Conservation (phyloP, 2,329 filamentous ascomycete genomes). For the Teratosphaeria gauchensis region DNA sequence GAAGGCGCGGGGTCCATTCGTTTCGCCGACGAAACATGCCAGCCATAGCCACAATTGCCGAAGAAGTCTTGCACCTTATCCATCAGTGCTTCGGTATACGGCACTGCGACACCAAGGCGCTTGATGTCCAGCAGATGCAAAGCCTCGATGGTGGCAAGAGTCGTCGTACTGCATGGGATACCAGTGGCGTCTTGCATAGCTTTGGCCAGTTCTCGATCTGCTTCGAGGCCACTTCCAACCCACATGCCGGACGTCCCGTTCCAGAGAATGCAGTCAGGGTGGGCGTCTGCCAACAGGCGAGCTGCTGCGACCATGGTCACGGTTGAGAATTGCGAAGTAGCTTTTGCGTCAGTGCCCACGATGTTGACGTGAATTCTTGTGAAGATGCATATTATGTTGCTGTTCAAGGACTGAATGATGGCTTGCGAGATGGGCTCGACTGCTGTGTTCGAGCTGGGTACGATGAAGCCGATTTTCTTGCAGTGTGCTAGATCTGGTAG, state of each 20-base stretch:
- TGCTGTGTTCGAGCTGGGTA: conserved; percentile 36
- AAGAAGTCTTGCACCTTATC: conserved; percentile 11
- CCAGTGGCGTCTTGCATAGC: conserved; percentile 9
- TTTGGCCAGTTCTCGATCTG: conserved; percentile 8
- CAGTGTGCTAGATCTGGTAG: conserved; percentile 10
- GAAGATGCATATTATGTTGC: conserved; percentile 24
- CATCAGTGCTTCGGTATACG: conserved; percentile 10
- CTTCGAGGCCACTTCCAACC: conserved; percentile 13
- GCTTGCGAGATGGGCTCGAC: conserved; percentile 34
- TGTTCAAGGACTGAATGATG: conserved; percentile 24
- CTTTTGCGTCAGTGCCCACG: conserved; percentile 27
- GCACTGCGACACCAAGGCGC: conserved; percentile 13
- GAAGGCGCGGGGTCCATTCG: conserved; percentile 7
- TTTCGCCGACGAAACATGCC: conserved; percentile 4
- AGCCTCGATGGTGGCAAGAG: conserved; percentile 13
- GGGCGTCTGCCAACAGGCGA: conserved; percentile 22
- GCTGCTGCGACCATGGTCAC: conserved; percentile 20
- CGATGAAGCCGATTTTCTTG: conserved; percentile 31
- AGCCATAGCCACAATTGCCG: conserved; percentile 5
- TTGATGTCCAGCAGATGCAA: conserved; percentile 6
- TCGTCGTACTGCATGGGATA: conserved; percentile 13
- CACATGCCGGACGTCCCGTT: conserved; percentile 24
- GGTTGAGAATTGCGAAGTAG: conserved; percentile 26
- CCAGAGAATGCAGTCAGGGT: conserved; percentile 24
- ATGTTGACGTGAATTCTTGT: conserved; percentile 34